These are phyloP conservation scores for Mimosa pudica DNA, from an alignment of 306 rosid genomes.

Conservation along the genomic window DNA sequence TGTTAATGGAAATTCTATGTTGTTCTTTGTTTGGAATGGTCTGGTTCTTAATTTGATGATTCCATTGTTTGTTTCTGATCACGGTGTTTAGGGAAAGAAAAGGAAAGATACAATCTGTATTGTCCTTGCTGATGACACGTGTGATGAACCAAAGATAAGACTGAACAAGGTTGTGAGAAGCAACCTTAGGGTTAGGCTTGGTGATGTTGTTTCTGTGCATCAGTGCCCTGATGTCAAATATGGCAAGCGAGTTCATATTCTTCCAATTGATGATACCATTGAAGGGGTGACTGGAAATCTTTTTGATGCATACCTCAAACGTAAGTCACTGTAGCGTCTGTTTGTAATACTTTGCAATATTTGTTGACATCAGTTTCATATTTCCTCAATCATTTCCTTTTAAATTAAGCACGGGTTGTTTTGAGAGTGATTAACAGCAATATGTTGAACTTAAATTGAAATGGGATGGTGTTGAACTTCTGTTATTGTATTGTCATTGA, in stretches of 20 bases:
- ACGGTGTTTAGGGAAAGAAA: conserved; percentile 74
- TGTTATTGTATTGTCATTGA: neutral
- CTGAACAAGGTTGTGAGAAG: conserved; percentile 94
- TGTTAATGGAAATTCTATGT: too few relatives aligned
- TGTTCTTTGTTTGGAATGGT: neutral
- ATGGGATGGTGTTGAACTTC: neutral
- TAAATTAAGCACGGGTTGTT: too few relatives aligned
- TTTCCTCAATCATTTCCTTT: too few relatives aligned
- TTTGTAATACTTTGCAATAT: neutral
- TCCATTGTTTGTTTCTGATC: conserved; percentile 14
- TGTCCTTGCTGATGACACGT: conserved; percentile 88
- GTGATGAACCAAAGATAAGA: conserved; percentile 88
- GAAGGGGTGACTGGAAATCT: conserved; percentile 90
- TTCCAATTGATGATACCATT: conserved; percentile 90
- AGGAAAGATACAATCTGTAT: conserved; percentile 88
- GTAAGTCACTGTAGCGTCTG: conserved; percentile 48
- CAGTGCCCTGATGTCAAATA: conserved; percentile 92
- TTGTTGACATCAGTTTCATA: neutral
- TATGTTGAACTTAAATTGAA: neutral
- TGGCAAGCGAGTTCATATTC: conserved; percentile 91
- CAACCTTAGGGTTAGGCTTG: conserved; percentile 95
- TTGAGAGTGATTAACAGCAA: neutral
- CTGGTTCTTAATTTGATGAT: neutral
- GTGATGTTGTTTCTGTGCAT: conserved; percentile 94
- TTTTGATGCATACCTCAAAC: conserved; percentile 87